These are phyloP conservation scores for Quercus mongolica DNA, from an alignment of 306 rosid genomes.

Conservation along the genomic window DNA sequence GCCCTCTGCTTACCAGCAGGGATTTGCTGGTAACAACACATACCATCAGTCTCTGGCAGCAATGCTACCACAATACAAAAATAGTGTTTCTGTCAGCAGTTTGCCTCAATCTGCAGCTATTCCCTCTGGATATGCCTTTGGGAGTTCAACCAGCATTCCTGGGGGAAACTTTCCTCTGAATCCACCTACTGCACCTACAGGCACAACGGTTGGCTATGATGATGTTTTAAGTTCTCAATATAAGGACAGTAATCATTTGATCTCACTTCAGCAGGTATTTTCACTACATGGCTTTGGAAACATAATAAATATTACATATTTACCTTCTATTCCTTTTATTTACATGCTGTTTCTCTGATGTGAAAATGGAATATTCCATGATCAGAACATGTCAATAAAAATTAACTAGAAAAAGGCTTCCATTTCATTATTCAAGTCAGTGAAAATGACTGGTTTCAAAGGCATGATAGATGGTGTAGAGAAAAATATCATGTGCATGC, in stretches of 20 bases:
- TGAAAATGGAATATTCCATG: not conserved
- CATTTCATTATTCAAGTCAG: not conserved
- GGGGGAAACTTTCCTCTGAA: constrained; percentile 91
- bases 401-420: not conserved
- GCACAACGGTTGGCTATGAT: constrained; percentile 80
- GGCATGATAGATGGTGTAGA: not conserved
- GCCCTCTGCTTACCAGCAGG: constrained; percentile 97
- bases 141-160: constrained; percentile 79
- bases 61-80: constrained; percentile 91
- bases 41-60: constrained; percentile 97
- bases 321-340: not conserved
- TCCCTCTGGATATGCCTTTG: constrained; percentile 91
- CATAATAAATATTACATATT: not conserved
- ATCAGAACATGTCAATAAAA: not conserved
- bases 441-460: not conserved
- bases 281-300: not conserved
- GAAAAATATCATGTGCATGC: not conserved
- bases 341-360: not conserved
- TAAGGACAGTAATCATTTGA: constrained; percentile 81
- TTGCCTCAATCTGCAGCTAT: constrained; percentile 90
- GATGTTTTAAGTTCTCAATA: constrained; percentile 82
- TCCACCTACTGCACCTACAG: constrained; percentile 68
- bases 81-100: constrained; percentile 89
- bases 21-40: constrained; percentile 88
- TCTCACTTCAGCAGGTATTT: constrained; percentile 91